Conservation (phyloP, 2,329 filamentous ascomycete genomes). For the Colletotrichum incanum region DNA sequence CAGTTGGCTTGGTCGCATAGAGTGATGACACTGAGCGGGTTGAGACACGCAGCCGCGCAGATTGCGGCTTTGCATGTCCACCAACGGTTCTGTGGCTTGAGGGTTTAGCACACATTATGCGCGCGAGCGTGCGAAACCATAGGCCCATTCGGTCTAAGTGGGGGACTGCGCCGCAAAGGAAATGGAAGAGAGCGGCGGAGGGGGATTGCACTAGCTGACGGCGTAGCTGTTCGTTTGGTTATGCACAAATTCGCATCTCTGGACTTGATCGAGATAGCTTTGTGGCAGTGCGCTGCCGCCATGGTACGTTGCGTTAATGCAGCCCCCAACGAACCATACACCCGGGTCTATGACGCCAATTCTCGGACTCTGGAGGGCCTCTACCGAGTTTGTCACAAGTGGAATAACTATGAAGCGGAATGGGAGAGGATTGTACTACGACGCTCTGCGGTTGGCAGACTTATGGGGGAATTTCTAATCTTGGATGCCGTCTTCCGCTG, state of each 20-base stretch:
- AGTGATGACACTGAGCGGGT: slow-evolving; percentile 16
- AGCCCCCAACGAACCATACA: neutral
- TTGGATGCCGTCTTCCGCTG: neutral
- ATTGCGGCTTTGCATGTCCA: neutral
- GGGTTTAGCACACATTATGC: neutral
- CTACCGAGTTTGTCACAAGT: neutral
- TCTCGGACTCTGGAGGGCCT: neutral
- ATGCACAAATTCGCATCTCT: neutral
- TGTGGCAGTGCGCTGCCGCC: neutral
- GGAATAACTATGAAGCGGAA: neutral
- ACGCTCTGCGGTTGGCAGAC: neutral
- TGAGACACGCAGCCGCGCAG: slow-evolving; percentile 1
- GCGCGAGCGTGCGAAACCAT: neutral
- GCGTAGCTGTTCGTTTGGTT: neutral
- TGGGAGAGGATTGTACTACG: too few species aligned
- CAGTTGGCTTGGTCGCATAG: slow-evolving; percentile 9
- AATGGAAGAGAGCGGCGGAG: neutral
- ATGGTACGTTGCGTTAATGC: neutral
- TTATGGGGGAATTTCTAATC: neutral
- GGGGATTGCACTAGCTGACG: neutral
- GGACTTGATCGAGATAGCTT: neutral
- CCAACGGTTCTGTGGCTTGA: neutral
- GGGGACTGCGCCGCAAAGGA: neutral
- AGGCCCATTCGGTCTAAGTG: neutral
- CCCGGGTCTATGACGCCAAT: neutral